A percentile compares a stretch with the other conserved stretches of the same genome.
phyloP scores from a whole-genome alignment of 2,329 filamentous ascomycete species.

The Penicillium sp. region DNA sequence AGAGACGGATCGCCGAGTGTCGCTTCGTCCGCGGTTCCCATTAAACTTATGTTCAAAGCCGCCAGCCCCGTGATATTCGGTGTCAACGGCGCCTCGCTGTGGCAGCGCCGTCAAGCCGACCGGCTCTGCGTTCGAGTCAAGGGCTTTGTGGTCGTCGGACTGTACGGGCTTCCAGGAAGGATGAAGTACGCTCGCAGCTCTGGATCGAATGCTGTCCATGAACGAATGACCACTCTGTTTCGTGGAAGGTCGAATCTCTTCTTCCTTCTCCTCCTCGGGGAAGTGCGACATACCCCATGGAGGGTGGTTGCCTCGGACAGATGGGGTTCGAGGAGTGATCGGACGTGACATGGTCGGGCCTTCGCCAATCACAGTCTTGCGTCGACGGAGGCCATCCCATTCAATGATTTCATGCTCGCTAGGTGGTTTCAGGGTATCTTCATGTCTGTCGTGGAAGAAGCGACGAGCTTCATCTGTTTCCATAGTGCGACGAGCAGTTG shows the following conservation, averaged over 20 bases:
- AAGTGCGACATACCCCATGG: slow-evolving; percentile 87
- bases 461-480: slow-evolving; percentile 78
- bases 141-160: slow-evolving; percentile 31
- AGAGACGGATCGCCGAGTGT: slow-evolving; percentile 43
- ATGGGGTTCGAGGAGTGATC: slow-evolving; percentile 37
- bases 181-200: slow-evolving; percentile 39
- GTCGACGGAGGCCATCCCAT: slow-evolving; percentile 85
- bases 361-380: slow-evolving; percentile 59
- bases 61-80: slow-evolving; percentile 31
- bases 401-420: slow-evolving; percentile 79
- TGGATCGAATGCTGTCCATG: slow-evolving; percentile 40
- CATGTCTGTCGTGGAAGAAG: slow-evolving; percentile 74
- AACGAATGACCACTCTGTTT: slow-evolving; percentile 37
- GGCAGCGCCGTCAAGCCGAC: slow-evolving; percentile 65
- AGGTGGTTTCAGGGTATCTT: slow-evolving; percentile 71
- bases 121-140: slow-evolving; percentile 57
- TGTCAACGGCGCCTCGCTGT: slow-evolving; percentile 51
- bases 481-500: slow-evolving; percentile 71
- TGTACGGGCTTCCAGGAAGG: slow-evolving; percentile 36
- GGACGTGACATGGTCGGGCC: slow-evolving; percentile 46
- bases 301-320: slow-evolving; percentile 61
- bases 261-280: slow-evolving; percentile 64
- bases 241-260: slow-evolving; percentile 31
- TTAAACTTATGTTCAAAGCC: slow-evolving; percentile 29
- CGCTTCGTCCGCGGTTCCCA: slow-evolving; percentile 25